Evolutionary conservation across 441 rosid species (phyloP), one percentile per base, ranked within the genome.

Genomic region (Adansonia gregorii): DNA sequence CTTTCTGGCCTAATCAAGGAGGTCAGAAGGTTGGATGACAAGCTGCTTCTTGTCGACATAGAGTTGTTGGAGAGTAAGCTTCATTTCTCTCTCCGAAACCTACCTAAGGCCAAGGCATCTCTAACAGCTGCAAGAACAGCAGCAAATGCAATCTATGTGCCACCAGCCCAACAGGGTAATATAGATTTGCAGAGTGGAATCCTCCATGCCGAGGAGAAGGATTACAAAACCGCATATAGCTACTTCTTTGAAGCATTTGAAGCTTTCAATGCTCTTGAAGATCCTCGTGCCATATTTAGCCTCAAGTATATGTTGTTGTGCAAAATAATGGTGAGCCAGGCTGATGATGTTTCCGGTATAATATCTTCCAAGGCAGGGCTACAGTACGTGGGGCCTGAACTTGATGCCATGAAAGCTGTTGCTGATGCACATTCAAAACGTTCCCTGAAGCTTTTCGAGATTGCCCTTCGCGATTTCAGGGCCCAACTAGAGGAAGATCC

Each of bases 211-310:
- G 98, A 95, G 85, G 99, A 95, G 86, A 95, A 93, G 82, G 99
- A 95, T 79, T 95, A 95, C 83, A 95, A 95, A 83, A 95, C 99
- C 54, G 96, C 93, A 63, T 93, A 92, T 83, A 91, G 98, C 71
- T 95, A 95, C 83, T 95, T 95, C 90, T 95, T 92, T 27, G 99
- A 93, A 84, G 98, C 98, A n/a, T 94, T 90, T 77, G 98, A 94
- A 83, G 72, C 98, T 59, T 93, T 93, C 89, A 93, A 90, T 31
- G 97, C 98, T 45, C 95, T 93, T 3, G 95, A 93, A 78, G 97
- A 93, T 59, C 91, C 94, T 7, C 80, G 94, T 76, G 98, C 98
- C 6, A 95, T 93, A 15, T 94, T 89, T 79, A 93, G 98, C 78
- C 92, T 94, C 72, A 92, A 93, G 72, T 94, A 93, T 78, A 94